Evolutionary conservation across 2,329 filamentous ascomycete genomes (phyloP).

Genomic region (Metarhizium humberi): DNA sequence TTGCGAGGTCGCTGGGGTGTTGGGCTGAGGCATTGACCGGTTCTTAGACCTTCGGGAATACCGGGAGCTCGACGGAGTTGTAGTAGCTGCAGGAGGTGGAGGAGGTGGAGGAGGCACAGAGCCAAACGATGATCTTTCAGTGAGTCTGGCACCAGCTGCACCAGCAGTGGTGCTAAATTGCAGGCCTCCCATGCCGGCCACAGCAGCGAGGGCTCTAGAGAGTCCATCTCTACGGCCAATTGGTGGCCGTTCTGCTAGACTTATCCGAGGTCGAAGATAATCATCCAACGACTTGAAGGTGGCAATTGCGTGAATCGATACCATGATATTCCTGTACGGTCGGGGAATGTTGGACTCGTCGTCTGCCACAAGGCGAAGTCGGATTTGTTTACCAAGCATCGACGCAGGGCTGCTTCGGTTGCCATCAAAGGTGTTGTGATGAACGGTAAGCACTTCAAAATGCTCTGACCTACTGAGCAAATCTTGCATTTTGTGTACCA

Average conservation of each 20-base stretch:
- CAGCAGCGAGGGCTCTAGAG: conserved; percentile 62
- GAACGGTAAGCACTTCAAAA: conserved; percentile 94
- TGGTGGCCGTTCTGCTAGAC: conserved; percentile 59
- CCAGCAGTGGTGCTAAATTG: conserved; percentile 31
- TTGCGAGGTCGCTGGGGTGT: conserved; percentile 29
- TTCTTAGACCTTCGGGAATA: conserved; percentile 35
- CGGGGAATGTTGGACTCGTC: conserved; percentile 84
- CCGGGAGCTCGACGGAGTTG: conserved; percentile 35
- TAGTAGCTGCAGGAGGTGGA: conserved; percentile 11
- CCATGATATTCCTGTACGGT: conserved; percentile 88
- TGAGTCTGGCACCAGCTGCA: conserved; percentile 34
- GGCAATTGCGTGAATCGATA: conserved; percentile 95
- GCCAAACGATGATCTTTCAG: conserved; percentile 33
- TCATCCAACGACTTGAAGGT: conserved; percentile 96
- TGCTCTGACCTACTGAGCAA: conserved; percentile 93
- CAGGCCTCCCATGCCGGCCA: conserved; percentile 62
- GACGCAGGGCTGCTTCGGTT: conserved; percentile 86
- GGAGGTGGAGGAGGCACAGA: conserved; percentile 23
- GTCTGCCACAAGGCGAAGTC: conserved; percentile 79
- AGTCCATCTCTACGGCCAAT: conserved; percentile 55
- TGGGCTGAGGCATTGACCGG: conserved; percentile 31
- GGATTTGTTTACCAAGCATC: conserved; percentile 93
- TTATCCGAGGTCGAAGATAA: conserved; percentile 86
- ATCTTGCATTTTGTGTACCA: conserved; percentile 93
- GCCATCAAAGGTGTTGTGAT: conserved; percentile 83